These are phyloP conservation scores for Aspergillus pseudoglaucus DNA, from an alignment of 2,329 filamentous ascomycete genomes.

Conservation along the genomic window DNA sequence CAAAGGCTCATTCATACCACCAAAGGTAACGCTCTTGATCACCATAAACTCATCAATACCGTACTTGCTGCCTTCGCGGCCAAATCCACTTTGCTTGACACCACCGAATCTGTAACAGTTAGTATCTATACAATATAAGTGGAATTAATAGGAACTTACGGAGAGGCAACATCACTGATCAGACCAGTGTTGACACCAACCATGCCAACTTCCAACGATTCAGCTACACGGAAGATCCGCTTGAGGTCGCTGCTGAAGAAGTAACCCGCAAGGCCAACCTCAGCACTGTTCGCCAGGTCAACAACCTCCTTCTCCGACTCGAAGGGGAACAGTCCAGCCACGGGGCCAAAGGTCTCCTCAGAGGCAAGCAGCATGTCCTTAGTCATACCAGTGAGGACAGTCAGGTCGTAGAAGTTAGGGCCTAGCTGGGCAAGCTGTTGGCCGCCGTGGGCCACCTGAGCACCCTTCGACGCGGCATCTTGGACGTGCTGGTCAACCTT, in stretches of 20 bases:
- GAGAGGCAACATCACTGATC: conserved; percentile 48
- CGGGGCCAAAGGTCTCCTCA: conserved; percentile 94
- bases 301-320: conserved; percentile 85
- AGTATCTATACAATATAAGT: conserved; percentile 5
- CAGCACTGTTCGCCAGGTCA: conserved; percentile 68
- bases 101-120: conserved; percentile 58
- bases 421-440: conserved; percentile 68
- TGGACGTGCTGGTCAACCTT: conserved; percentile 77
- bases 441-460: conserved; percentile 67
- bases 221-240: conserved; percentile 54
- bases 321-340: conserved; percentile 85
- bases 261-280: conserved; percentile 88
- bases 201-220: conserved; percentile 49
- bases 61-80: conserved; percentile 69
- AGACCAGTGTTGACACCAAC: conserved; percentile 65
- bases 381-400: conserved; percentile 81
- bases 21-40: conserved; percentile 64
- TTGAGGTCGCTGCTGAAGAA: conserved; percentile 68
- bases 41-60: conserved; percentile 70
- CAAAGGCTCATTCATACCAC: conserved; percentile 55
- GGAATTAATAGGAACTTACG: conserved; percentile 27
- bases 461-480: conserved; percentile 73
- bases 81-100: conserved; percentile 76
- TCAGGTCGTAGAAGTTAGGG: conserved; percentile 81
- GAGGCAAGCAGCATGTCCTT: conserved; percentile 73